Evolutionary conservation across 2,329 filamentous ascomycete species (phyloP), one percentile per base, ranked within the genome.

Genomic region (Coniochaeta sp.): DNA sequence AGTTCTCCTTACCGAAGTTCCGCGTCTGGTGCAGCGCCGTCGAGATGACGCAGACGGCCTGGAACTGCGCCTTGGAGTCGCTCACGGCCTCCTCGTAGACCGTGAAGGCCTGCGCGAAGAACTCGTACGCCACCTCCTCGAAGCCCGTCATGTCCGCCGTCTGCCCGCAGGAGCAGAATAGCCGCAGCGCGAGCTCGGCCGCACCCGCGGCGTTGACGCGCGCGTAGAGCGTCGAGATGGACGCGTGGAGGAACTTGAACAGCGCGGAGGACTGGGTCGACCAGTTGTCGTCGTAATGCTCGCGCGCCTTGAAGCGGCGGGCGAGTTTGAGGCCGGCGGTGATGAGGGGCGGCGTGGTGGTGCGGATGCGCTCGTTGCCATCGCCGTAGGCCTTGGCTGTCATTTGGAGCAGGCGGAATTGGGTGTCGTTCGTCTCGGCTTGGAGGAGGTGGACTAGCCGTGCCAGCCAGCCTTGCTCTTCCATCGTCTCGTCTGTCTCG

Each of bases 401-500:
- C 66, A 89, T 84, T 74, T 97, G 92, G 27, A 99, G 79, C 45
- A 99, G 83, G 72, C 90, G 90, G 72, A 96, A 94, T 66, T 99
- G 94, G 0, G 87, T 95, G 61, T 96, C 90, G 63, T 97, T 97
- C 65, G 95, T 82, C 31, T 89, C 77, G 42, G 83, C 87, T 52
- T 89, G 78, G 50, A 99, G 82, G 52, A 96, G 75, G 70, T 99
- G 94, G 16, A 96, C 84, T 63, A 99, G 86, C 60, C 94, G 82
- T 31, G 94, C 94, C 51, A 99, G 77, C 91, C 91, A 96, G 49
- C 94, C 94, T 74, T 99, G 94, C 71, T 99, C 94, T 69, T 99
- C 92, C 63, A 97, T 84, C 0, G 92, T 97, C 72, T 99, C 95
- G 56, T 99, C 94, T 0, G 94, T 97, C 73, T 99, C 95, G 46